Conservation (phyloP, 73 alveolate species). For the Paramecium tetraurelia region DNA sequence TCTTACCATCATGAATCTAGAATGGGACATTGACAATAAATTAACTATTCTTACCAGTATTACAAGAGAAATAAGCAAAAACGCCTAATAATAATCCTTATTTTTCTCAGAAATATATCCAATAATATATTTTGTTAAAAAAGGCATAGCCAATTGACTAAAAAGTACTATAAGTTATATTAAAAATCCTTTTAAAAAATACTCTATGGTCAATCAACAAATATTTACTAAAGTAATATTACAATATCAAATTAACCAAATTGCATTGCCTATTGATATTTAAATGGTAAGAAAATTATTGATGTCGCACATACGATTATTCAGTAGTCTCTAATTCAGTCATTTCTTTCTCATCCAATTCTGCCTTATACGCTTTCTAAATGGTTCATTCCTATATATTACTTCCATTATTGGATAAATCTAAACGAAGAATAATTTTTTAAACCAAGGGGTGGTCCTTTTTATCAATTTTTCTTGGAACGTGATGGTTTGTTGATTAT, state of each 20-base stretch:
- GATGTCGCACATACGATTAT: not conserved
- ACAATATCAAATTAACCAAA: not conserved
- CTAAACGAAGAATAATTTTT: not conserved
- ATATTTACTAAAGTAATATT: not conserved
- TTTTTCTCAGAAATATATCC: not conserved
- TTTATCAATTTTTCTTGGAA: not conserved
- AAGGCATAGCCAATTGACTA: not conserved
- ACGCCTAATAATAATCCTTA: constrained; percentile 10
- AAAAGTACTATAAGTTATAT: not conserved
- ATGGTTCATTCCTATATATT: not conserved
- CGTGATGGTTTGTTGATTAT: not conserved
- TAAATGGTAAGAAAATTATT: not conserved
- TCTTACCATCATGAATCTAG: constrained; percentile 34
- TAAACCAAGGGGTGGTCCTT: not conserved
- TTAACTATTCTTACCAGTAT: not conserved
- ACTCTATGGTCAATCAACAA: not conserved
- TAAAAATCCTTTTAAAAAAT: not conserved
- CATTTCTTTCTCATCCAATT: not conserved
- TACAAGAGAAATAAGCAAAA: not conserved
- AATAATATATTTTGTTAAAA: constrained; percentile 35
- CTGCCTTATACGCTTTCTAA: not conserved
- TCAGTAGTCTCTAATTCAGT: not conserved
- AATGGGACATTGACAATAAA: not conserved
- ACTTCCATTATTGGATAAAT: not conserved
- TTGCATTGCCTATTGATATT: not conserved